phyloP scores from a whole-genome alignment of 169 alveolate species.

The Eimeria brunetti region DNA sequence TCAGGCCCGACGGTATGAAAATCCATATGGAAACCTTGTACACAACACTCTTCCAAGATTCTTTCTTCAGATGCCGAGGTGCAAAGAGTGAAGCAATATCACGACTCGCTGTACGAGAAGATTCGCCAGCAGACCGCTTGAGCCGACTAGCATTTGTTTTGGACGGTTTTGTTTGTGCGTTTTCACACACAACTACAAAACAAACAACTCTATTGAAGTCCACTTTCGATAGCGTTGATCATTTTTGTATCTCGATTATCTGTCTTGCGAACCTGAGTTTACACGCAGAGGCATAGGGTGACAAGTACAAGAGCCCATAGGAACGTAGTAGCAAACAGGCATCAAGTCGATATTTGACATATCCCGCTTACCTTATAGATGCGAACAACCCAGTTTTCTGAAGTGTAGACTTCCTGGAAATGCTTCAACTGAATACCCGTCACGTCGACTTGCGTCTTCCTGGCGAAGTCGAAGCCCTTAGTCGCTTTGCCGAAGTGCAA shows the following conservation, averaged over 20 bases:
- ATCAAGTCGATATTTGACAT: background rate
- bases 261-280: slow-evolving; percentile 57
- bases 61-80: slow-evolving; percentile 71
- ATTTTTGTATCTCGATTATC: slow-evolving; percentile 39
- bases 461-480: slow-evolving; percentile 96
- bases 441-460: slow-evolving; percentile 87
- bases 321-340: background rate
- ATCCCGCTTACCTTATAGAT: slow-evolving; percentile 92
- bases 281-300: slow-evolving; percentile 27
- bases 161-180: slow-evolving; percentile 28
- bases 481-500: slow-evolving; percentile 94
- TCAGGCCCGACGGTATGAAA: slow-evolving; percentile 78
- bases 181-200: background rate
- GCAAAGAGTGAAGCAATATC: slow-evolving; percentile 61
- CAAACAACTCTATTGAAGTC: background rate
- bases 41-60: background rate
- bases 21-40: background rate
- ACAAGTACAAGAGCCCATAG: background rate
- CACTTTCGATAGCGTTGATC: slow-evolving; percentile 72
- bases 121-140: slow-evolving; percentile 73
- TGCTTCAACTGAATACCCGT: slow-evolving; percentile 88
- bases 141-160: slow-evolving; percentile 24
- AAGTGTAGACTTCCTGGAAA: slow-evolving; percentile 98
- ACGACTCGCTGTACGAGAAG: slow-evolving; percentile 73
- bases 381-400: slow-evolving; percentile 98